Base-by-base conservation (phyloP, 768 basidiomycete species). In the Xanthoconium stramineum region DNA sequence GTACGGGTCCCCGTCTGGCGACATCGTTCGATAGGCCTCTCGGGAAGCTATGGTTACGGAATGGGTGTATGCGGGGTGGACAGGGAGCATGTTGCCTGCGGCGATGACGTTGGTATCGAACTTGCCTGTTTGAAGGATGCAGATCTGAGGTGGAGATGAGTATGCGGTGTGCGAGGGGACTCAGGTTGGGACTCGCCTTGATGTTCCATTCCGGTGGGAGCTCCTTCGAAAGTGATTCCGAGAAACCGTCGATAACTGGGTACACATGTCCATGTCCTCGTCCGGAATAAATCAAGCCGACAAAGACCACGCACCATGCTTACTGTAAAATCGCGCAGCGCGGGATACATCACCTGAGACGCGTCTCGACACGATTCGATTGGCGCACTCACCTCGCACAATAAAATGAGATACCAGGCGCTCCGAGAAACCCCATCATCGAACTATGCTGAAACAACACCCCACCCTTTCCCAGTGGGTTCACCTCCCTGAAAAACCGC, bases 401-500 rank as follows among this genome's bases (percentile, higher is more conserved):
- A 45, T 63, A 58, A 43, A 58, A 59, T 3, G 52, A 33, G 11
- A 58, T 3, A 6, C 48, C 48, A 5, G 62, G 57, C 7, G 46
- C 24, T 0, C 28, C 37, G 37, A 46, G n/a, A 36, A 58, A 56
- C 12, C 42, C 47, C 10, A 38, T 28, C 7, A 47, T 29, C 9
- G 55, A 67, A 15, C 57, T 56, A 6, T 62, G 58, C 19, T 60
- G 65, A 0, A 59, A 24, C 14, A 61, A 33, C 6, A 61, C 12
- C 1, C 59, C 61, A 2, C 65, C 61, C 29, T 51, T 49, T 3
- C 53, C 48, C 8, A 58, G 53, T 3, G 35, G 44, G 53, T 75
- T 76, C 9, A 65, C 64, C 47, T 74, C 71, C 20, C 72, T 65
- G 60, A 77, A 74, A 46, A 68, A 67, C 32, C 30, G 44, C 37